Evolutionary conservation across 177 flowering plant genomes (phyloP).

Genomic region (Tripterygium wilfordii): DNA sequence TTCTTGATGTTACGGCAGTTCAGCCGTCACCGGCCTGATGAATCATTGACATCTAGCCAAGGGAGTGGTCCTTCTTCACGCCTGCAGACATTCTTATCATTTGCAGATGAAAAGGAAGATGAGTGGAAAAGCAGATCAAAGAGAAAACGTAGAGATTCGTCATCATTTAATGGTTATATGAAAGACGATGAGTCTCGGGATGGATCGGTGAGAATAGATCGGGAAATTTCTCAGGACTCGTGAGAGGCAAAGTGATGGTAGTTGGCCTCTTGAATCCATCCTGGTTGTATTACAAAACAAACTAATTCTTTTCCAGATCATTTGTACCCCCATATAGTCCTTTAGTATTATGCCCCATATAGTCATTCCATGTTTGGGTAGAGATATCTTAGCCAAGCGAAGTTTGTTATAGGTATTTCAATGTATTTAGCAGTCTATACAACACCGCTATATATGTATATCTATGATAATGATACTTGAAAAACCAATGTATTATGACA

Average conservation of each 20-base stretch:
- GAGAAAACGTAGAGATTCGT: constrained; percentile 29
- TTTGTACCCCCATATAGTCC: too few relatives aligned
- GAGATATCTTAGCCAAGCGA: too few relatives aligned
- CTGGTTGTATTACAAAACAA: too few relatives aligned
- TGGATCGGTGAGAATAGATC: constrained; percentile 20
- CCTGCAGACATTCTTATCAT: constrained; percentile 46
- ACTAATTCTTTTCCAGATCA: too few relatives aligned
- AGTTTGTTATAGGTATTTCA: too few relatives aligned
- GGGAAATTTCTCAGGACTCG: constrained; percentile 7
- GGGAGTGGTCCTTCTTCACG: constrained; percentile 14
- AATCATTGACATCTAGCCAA: constrained; percentile 16
- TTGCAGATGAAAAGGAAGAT: constrained; percentile 51
- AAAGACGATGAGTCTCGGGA: constrained; percentile 16
- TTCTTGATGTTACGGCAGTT: constrained; percentile 24
- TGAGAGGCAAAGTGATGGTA: not conserved
- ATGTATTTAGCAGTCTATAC: too few relatives aligned
- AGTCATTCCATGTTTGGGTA: too few relatives aligned
- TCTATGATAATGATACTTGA: too few relatives aligned
- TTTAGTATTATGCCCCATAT: too few relatives aligned
- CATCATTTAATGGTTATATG: constrained; percentile 5
- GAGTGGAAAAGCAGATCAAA: constrained; percentile 28
- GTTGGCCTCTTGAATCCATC: not conserved
- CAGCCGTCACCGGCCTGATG: constrained; percentile 26
- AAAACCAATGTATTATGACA: too few relatives aligned
- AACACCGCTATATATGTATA: too few relatives aligned